Evolutionary conservation across 352 stramenopile species (phyloP).

Genomic region (Globisporangium acanthophoron): DNA sequence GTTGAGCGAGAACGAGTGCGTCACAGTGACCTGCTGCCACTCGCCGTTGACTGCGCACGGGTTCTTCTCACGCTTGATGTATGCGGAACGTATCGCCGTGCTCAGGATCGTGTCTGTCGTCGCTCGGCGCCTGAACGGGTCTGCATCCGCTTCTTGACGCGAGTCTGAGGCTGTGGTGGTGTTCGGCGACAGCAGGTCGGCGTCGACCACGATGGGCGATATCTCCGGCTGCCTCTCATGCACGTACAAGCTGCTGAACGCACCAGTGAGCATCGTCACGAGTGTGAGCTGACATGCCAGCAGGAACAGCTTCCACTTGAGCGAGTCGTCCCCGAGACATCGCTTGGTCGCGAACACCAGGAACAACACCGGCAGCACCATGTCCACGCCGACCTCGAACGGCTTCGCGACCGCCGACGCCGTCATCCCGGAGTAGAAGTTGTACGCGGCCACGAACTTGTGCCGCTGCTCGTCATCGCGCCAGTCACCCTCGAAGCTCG

Average conservation of each 20-base stretch:
- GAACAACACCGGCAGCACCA: conserved; percentile 39
- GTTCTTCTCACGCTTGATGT: conserved; percentile 16
- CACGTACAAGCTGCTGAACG: conserved; percentile 45
- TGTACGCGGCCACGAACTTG: conserved; percentile 32
- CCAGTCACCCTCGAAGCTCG: conserved; percentile 15
- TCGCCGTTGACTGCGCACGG: conserved; percentile 20
- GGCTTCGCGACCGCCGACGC: conserved; percentile 28
- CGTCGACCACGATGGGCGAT: conserved; percentile 21
- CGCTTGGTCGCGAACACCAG: conserved; percentile 31
- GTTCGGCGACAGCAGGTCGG: conserved; percentile 18
- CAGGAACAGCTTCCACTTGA: conserved; percentile 23
- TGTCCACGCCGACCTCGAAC: conserved; percentile 29
- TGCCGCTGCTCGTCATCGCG: conserved; percentile 5
- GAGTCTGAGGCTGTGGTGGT: not conserved
- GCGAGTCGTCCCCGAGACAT: conserved; percentile 38
- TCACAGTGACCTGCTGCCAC: conserved; percentile 25
- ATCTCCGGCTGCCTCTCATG: conserved; percentile 21
- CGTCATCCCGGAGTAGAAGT: conserved; percentile 44
- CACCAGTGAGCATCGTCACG: conserved; percentile 30
- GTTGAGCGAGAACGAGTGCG: conserved; percentile 27
- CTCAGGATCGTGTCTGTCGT: conserved; percentile 30
- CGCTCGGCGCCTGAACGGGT: conserved; percentile 13
- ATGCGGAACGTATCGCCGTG: conserved; percentile 22
- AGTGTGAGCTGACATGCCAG: conserved; percentile 21
- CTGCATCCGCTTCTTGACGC: not conserved